phyloP scores from a whole-genome alignment of 2,329 filamentous ascomycete species.

The Fonsecaea monophora region DNA sequence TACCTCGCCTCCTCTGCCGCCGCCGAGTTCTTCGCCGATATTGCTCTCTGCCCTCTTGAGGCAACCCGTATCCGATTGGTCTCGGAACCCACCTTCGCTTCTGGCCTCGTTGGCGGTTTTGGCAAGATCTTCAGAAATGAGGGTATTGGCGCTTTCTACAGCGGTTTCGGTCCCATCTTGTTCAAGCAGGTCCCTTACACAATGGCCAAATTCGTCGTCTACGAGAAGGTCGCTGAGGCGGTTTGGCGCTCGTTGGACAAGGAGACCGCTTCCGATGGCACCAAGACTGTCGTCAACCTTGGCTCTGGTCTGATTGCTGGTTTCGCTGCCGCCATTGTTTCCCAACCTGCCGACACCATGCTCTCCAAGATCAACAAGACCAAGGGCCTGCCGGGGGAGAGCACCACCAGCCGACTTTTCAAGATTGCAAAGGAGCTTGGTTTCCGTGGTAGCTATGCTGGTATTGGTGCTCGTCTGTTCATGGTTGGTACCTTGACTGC shows the following conservation, averaged over 20 bases:
- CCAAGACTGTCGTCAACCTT: slow-evolving; percentile 82
- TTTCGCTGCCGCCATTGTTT: slow-evolving; percentile 85
- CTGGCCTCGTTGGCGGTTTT: slow-evolving; percentile 79
- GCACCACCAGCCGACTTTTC: slow-evolving; percentile 78
- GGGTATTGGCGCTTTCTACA: slow-evolving; percentile 86
- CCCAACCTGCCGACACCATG: slow-evolving; percentile 92
- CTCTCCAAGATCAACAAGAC: slow-evolving; percentile 97
- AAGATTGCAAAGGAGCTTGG: slow-evolving; percentile 90
- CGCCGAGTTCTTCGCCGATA: slow-evolving; percentile 69
- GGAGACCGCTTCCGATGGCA: slow-evolving; percentile 68
- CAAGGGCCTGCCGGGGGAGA: slow-evolving; percentile 83
- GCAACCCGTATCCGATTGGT: slow-evolving; percentile 93
- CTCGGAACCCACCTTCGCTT: slow-evolving; percentile 84
- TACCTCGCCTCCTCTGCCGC: slow-evolving; percentile 72
- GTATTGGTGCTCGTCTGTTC: slow-evolving; percentile 81
- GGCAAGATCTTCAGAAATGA: slow-evolving; percentile 82
- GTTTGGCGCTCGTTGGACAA: slow-evolving; percentile 75
- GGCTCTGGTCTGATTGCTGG: slow-evolving; percentile 83
- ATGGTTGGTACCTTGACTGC: slow-evolving; percentile 78
- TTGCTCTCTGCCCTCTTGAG: slow-evolving; percentile 85
- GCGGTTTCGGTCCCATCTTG: slow-evolving; percentile 84
- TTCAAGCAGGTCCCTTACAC: slow-evolving; percentile 94
- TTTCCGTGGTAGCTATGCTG: slow-evolving; percentile 75
- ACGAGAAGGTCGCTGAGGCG: slow-evolving; percentile 82
- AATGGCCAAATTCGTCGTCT: slow-evolving; percentile 94